These are phyloP conservation scores for Penicillium antarcticum DNA, from an alignment of 495 filamentous ascomycete genomes.

Conservation along the genomic window DNA sequence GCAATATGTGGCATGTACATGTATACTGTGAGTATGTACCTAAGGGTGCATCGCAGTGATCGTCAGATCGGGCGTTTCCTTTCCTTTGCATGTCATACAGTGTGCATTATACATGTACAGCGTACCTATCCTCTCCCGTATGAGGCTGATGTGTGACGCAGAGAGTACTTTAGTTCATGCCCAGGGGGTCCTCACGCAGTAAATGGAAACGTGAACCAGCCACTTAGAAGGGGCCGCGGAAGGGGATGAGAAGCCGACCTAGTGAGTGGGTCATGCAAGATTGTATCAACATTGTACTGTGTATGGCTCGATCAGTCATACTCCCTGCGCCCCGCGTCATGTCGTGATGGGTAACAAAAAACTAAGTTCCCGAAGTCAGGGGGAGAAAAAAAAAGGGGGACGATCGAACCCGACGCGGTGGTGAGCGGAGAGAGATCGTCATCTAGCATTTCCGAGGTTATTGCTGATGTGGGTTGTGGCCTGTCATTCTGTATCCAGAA, in stretches of 20 bases:
- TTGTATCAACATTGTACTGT: constrained; percentile 16
- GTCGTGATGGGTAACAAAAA: constrained; percentile 1
- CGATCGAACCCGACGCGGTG: constrained; percentile 23
- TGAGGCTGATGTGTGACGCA: background rate
- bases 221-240: constrained; percentile 19
- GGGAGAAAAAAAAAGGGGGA: constrained; percentile 17
- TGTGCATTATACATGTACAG: background rate
- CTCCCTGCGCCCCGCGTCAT: constrained; percentile 3
- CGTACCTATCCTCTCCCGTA: background rate
- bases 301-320: constrained; percentile 16
- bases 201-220: constrained; percentile 15
- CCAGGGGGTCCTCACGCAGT: constrained; percentile 8
- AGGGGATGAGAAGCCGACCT: constrained; percentile 11
- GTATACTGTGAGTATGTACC: no score
- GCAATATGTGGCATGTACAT: no score
- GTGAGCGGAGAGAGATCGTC: constrained; percentile 17
- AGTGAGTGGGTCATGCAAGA: constrained; percentile 8
- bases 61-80: background rate
- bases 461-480: constrained; percentile 4
- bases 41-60: constrained; percentile 5
- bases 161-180: background rate
- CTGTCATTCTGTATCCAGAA: background rate
- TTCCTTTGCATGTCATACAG: constrained; percentile 4
- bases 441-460: constrained; percentile 2
- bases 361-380: constrained; percentile 12